Conservation (phyloP, 148 eudicot genomes). For the Amaranthus palmeri region DNA sequence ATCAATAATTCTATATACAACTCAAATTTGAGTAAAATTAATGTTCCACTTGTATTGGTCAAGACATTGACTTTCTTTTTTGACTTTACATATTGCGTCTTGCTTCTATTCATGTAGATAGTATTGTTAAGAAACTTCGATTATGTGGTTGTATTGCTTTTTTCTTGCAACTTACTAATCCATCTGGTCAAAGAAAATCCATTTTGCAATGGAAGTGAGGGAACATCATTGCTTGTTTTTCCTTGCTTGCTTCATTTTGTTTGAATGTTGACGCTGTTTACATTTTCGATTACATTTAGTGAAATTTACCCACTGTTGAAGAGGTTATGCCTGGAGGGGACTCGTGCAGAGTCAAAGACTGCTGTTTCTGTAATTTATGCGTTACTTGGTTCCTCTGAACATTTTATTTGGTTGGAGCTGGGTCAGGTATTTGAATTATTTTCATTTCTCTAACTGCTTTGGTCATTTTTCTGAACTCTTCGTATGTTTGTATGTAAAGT, state of each 20-base stretch:
- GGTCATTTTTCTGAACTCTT: neutral
- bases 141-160: neutral
- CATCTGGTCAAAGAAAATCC: neutral
- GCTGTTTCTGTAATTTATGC: constrained; percentile 69
- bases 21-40: neutral
- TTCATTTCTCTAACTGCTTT: neutral
- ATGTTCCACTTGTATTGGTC: neutral
- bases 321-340: constrained; percentile 76
- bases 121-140: too few relatives aligned
- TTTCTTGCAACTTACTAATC: neutral
- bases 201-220: neutral
- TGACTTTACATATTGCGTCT: too few relatives aligned
- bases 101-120: too few relatives aligned
- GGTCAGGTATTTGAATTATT: constrained; percentile 48
- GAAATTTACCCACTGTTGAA: constrained; percentile 72
- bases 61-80: neutral
- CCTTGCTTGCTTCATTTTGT: neutral
- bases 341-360: constrained; percentile 71
- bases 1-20: too few relatives aligned
- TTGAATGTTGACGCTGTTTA: constrained; percentile 3
- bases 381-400: constrained; percentile 45
- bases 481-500: neutral
- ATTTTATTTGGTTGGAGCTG: constrained; percentile 38
- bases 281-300: constrained; percentile 38
- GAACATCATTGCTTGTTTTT: neutral